Base-by-base conservation (phyloP, 176 grass and related monocot genomes). In the Lolium rigidum region DNA sequence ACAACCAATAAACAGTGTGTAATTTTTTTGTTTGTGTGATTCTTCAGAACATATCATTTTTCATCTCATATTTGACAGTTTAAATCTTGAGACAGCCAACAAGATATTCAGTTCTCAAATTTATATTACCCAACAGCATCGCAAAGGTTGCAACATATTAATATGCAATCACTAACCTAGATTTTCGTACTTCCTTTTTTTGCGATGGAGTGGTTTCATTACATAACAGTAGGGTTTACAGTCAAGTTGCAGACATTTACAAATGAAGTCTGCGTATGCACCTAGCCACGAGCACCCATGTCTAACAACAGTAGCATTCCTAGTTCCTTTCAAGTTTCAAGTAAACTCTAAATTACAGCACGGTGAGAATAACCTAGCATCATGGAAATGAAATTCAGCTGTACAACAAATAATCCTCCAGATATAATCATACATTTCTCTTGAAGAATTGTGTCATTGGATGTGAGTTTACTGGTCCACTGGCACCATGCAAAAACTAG, bases 251-350 rank as follows among this genome's bases (percentile, higher is more conserved):
- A 35, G 31, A 2, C 31, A 35, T 35, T 35, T 35, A 35, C 31
- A 35, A 35, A 35, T 35, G 31, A 35, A 35, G 31, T 35, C 31
- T 35, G 31, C 2, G 31, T 35, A 35, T 35, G 31, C 31, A 35
- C 31, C 31, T 35, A 3, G 31, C 31, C 31, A 35, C 0, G 31
- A 35, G 31, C 31, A 35, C 31, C 31, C 26, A 28, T 35, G 31
- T 2, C 31, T 2, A 35, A 35, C 31, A 35, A 35, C 31, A 35
- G 31, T 35, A 35, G 31, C 31, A 35, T 35, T 35, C 31, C 31
- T 54, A 76, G 20, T 74, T 74, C 70, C n/a, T 50, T 24, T n/a
- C n/a, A n/a, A n/a, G n/a, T n/a, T n/a, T 3, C 48, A 76, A 76
- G 24, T 54, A 54, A 20, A 54, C 31, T 54, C 13, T 35, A 35